Conservation (phyloP, 2,329 filamentous ascomycete genomes). For the Calonectria honghensis region DNA sequence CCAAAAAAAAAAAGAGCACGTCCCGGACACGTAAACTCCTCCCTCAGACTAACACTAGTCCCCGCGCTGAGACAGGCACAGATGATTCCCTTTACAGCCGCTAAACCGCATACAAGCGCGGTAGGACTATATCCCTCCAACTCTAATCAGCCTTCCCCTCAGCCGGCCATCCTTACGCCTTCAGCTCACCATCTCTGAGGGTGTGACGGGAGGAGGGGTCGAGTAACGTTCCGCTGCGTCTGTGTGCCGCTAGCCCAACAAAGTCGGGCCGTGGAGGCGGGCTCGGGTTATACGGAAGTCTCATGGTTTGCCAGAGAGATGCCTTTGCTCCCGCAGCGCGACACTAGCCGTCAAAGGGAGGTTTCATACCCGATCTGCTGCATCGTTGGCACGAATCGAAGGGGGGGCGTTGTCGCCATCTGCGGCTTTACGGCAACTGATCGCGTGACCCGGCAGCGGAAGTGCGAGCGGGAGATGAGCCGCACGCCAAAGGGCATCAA, state of each 20-base stretch:
- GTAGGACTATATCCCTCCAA: background rate
- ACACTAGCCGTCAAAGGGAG: background rate
- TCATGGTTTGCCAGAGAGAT: background rate
- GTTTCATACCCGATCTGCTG: conserved; percentile 1
- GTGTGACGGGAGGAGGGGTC: background rate
- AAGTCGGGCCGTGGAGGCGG: background rate
- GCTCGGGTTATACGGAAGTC: background rate
- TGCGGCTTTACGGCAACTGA: background rate
- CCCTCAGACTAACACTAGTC: conserved; percentile 14
- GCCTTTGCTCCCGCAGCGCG: background rate
- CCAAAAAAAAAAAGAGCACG: background rate
- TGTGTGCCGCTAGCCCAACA: background rate
- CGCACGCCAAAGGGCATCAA: background rate
- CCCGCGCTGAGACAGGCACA: conserved; percentile 15
- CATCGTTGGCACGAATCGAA: background rate
- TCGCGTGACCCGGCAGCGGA: background rate
- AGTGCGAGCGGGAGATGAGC: background rate
- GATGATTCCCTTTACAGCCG: background rate
- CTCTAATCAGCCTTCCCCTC: conserved; percentile 12
- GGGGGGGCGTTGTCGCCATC: background rate
- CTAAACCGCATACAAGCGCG: conserved; percentile 6
- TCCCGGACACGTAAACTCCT: background rate
- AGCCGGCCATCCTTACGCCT: background rate
- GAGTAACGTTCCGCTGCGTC: background rate
- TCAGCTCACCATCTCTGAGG: background rate